Conservation (phyloP, 1,139 yeast genomes). For the Protomyces gravidus region DNA sequence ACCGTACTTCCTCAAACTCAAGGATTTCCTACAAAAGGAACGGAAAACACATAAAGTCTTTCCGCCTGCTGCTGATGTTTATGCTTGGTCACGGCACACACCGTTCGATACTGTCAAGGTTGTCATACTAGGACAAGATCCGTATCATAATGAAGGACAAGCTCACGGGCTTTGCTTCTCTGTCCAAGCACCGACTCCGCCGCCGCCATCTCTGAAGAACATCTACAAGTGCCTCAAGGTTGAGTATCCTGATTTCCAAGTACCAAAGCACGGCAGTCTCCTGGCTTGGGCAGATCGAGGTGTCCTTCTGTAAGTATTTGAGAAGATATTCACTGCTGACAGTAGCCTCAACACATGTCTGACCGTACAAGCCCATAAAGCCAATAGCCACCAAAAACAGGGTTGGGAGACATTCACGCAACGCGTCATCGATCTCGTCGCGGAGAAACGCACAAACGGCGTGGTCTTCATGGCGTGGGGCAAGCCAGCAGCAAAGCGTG, state of each 20-base stretch:
- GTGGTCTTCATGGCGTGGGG: constrained; percentile 93
- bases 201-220: constrained; percentile 88
- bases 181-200: constrained; percentile 71
- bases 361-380: constrained; percentile 89
- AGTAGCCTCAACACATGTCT: constrained; percentile 66
- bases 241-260: constrained; percentile 66
- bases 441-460: constrained; percentile 47
- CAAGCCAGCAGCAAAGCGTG: constrained; percentile 75
- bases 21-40: constrained; percentile 51
- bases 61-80: constrained; percentile 73
- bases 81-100: constrained; percentile 87
- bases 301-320: constrained; percentile 52
- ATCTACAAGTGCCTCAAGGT: constrained; percentile 72
- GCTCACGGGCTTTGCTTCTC: constrained; percentile 97
- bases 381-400: constrained; percentile 81
- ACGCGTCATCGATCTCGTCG: constrained; percentile 55
- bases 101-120: constrained; percentile 73
- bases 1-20: constrained; percentile 76
- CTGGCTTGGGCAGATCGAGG: constrained; percentile 87
- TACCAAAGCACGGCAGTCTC: constrained; percentile 45
- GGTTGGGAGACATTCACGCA: constrained; percentile 96
- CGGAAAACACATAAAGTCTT: constrained; percentile 50
- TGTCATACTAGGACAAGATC: constrained; percentile 89
- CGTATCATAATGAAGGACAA: constrained; percentile 85
- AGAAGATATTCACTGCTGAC: neutral